Conservation (phyloP, 2,329 filamentous ascomycete genomes). For the Aspergillus floridensis region DNA sequence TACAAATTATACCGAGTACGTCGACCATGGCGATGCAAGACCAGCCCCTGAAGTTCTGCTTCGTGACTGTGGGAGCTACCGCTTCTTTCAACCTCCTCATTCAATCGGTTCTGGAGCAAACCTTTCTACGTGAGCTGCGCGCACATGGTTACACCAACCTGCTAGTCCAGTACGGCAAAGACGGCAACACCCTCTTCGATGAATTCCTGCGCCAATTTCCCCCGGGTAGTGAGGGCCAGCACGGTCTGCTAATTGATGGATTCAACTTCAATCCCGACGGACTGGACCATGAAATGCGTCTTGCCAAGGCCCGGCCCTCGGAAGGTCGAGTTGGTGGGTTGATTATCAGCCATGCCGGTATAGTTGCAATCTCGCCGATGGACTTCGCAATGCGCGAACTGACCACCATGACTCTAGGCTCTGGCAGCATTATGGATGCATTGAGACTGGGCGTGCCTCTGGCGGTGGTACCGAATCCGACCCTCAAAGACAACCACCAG, state of each 20-base stretch:
- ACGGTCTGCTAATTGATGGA: conserved; percentile 54
- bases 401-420: conserved; percentile 55
- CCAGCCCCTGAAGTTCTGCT: conserved; percentile 54
- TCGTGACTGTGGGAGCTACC: conserved; percentile 91
- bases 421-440: conserved; percentile 83
- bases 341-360: conserved; percentile 87
- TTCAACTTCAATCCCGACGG: conserved; percentile 66
- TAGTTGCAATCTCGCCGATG: not conserved
- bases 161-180: conserved; percentile 75
- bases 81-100: conserved; percentile 76
- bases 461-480: conserved; percentile 84
- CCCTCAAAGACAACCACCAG: conserved; percentile 86
- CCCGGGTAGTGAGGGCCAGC: conserved; percentile 21
- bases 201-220: conserved; percentile 28
- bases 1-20: not conserved
- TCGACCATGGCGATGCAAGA: conserved; percentile 13
- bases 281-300: conserved; percentile 58
- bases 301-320: conserved; percentile 47
- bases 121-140: conserved; percentile 62
- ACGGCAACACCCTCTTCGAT: conserved; percentile 57
- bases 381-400: not conserved
- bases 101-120: conserved; percentile 58
- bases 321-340: conserved; percentile 57
- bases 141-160: conserved; percentile 66
- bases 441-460: conserved; percentile 71